A percentile compares a stretch with the other conserved stretches of the same genome.
Evolutionary conservation across 257 asterid species (phyloP).

Genomic region (Scutellaria baicalensis): DNA sequence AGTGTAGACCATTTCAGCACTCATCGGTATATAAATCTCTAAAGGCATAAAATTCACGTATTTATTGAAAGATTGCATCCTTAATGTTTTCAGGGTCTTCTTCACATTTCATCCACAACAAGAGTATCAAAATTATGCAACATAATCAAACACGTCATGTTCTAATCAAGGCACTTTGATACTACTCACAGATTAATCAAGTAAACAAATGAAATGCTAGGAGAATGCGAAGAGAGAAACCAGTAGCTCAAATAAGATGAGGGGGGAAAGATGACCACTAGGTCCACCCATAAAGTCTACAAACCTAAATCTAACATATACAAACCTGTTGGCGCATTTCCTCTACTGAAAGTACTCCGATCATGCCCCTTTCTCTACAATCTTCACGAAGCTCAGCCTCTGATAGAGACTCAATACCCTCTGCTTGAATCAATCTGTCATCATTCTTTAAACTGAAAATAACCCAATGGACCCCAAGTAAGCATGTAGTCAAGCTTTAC

Average conservation of each 20-base stretch:
- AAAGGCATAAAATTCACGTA: not conserved
- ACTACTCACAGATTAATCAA: not conserved
- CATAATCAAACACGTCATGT: slow-evolving; percentile 2
- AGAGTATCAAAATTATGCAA: not conserved
- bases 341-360: slow-evolving; percentile 68
- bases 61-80: not conserved
- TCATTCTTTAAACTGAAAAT: slow-evolving; percentile 59
- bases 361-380: slow-evolving; percentile 91
- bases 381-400: slow-evolving; percentile 95
- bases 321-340: slow-evolving; percentile 94
- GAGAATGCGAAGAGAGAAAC: not conserved
- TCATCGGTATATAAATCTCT: not conserved
- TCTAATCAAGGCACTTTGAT: slow-evolving; percentile 2
- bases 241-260: not conserved
- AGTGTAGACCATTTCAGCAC: not conserved
- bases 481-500: not conserved
- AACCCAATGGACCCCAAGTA: slow-evolving; percentile 2
- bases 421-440: slow-evolving; percentile 79
- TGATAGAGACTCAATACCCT: slow-evolving; percentile 85
- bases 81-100: not conserved
- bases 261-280: not conserved
- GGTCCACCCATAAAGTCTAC: not conserved
- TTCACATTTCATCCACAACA: not conserved
- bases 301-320: not conserved
- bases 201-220: not conserved